These are phyloP conservation scores for Aspergillus luchuensis DNA, from an alignment of 2,329 filamentous ascomycete species.

Conservation along the genomic window DNA sequence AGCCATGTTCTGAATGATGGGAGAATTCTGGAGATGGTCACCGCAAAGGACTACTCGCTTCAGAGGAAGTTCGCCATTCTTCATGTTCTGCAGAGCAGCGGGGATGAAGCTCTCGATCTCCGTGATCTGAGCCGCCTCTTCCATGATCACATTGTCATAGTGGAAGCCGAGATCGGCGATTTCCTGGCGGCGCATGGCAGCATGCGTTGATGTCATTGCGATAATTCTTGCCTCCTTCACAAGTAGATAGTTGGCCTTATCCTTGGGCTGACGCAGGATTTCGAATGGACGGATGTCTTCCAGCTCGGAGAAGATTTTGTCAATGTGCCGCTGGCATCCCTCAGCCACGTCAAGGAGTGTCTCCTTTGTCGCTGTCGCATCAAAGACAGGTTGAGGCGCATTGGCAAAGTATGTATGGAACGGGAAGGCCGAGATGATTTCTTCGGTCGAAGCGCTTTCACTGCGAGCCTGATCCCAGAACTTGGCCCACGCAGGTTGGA, in stretches of 20 bases:
- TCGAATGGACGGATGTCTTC: slow-evolving; percentile 95
- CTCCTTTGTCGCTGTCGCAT: slow-evolving; percentile 64
- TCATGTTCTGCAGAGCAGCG: slow-evolving; percentile 82
- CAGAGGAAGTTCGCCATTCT: slow-evolving; percentile 70
- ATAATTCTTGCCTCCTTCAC: slow-evolving; percentile 96
- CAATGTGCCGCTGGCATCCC: slow-evolving; percentile 86
- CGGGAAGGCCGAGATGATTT: slow-evolving; percentile 75
- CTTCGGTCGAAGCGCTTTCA: slow-evolving; percentile 58
- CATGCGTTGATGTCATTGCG: slow-evolving; percentile 98
- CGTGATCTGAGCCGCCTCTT: slow-evolving; percentile 96
- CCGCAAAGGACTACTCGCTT: slow-evolving; percentile 91
- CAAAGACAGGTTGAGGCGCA: slow-evolving; percentile 83
- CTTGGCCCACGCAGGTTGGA: slow-evolving; percentile 83
- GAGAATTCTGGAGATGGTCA: slow-evolving; percentile 95
- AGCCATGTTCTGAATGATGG: slow-evolving; percentile 89
- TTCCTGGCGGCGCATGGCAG: slow-evolving; percentile 88
- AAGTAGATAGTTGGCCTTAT: slow-evolving; percentile 94
- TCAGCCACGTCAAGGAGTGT: slow-evolving; percentile 72
- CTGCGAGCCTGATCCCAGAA: slow-evolving; percentile 69
- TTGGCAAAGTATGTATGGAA: slow-evolving; percentile 87
- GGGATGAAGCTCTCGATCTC: slow-evolving; percentile 98
- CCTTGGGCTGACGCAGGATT: slow-evolving; percentile 80
- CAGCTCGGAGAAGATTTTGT: slow-evolving; percentile 86
- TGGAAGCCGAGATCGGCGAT: slow-evolving; percentile 91
- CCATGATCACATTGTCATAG: slow-evolving; percentile 97